Percentiles rank a stretch among this genome's conserved stretches.
These are phyloP conservation scores for Aspergillus biplanus DNA, from an alignment of 495 filamentous ascomycete genomes.

Conservation along the genomic window DNA sequence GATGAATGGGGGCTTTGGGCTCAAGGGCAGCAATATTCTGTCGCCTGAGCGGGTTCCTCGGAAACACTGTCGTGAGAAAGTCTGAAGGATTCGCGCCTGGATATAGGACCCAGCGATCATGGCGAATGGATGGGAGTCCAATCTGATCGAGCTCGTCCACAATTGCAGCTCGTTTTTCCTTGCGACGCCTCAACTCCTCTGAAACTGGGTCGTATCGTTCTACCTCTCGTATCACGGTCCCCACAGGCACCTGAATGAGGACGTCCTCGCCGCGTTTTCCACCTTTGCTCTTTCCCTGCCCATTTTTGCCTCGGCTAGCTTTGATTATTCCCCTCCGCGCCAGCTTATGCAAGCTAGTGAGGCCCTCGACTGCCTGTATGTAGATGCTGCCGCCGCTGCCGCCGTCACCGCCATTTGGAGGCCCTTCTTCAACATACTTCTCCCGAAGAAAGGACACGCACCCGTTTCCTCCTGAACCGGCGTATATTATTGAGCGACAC, in stretches of 20 bases:
- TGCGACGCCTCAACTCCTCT: slow-evolving; percentile 55
- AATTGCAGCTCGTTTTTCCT: slow-evolving; percentile 19
- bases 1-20: slow-evolving; percentile 68
- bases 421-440: slow-evolving; percentile 81
- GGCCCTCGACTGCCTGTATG: slow-evolving; percentile 88
- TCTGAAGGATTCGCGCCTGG: slow-evolving; percentile 71
- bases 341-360: slow-evolving; percentile 92
- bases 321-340: slow-evolving; percentile 74
- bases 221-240: slow-evolving; percentile 86
- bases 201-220: slow-evolving; percentile 74
- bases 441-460: slow-evolving; percentile 93
- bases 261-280: slow-evolving; percentile 86
- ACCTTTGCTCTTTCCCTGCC: slow-evolving; percentile 78
- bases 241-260: slow-evolving; percentile 87
- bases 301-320: slow-evolving; percentile 80
- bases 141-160: slow-evolving; percentile 33
- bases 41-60: slow-evolving; percentile 56
- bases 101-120: slow-evolving; percentile 85
- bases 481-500: slow-evolving; percentile 71
- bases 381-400: slow-evolving; percentile 90
- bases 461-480: slow-evolving; percentile 84
- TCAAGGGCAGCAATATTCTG: slow-evolving; percentile 63
- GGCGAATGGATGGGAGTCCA: slow-evolving; percentile 39
- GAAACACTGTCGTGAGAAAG: slow-evolving; percentile 64
- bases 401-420: slow-evolving; percentile 96